Conservation (phyloP, 2,329 filamentous ascomycete species). For the Blumeriella jaapii region DNA sequence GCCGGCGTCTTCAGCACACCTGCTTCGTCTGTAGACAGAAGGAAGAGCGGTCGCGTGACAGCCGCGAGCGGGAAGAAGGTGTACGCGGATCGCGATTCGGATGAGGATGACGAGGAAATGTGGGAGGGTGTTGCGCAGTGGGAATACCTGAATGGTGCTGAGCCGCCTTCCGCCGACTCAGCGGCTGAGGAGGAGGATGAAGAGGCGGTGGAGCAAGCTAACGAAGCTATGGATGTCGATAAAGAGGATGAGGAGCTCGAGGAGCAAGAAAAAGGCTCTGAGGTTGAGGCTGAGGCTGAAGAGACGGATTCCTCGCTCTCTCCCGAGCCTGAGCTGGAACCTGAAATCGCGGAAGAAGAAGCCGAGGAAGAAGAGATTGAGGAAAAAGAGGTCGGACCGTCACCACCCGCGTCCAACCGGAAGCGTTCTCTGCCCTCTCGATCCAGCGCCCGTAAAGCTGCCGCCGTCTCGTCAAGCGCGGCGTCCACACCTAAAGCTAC, state of each 20-base stretch:
- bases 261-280: conserved; percentile 13
- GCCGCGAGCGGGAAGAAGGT: conserved; percentile 29
- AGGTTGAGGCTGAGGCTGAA: conserved; percentile 22
- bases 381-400: conserved; percentile 17
- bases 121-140: conserved; percentile 26
- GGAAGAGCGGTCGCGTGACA: conserved; percentile 29
- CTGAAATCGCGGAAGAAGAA: conserved; percentile 13
- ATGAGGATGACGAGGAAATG: conserved; percentile 32
- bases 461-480: not conserved
- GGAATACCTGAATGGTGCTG: conserved; percentile 30
- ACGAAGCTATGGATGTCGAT: not conserved
- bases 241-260: conserved; percentile 26
- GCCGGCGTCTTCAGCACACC: conserved; percentile 8
- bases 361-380: conserved; percentile 17
- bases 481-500: not conserved
- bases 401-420: conserved; percentile 5
- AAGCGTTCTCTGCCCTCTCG: not conserved
- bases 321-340: conserved; percentile 20
- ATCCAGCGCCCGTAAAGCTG: not conserved
- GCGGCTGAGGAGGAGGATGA: conserved; percentile 25
- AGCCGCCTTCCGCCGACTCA: conserved; percentile 25
- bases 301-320: conserved; percentile 18
- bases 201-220: conserved; percentile 22
- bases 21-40: conserved; percentile 21
- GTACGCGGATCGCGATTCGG: conserved; percentile 31